These are phyloP conservation scores for Chrysoporthe puriensis DNA, from an alignment of 2,329 filamentous ascomycete species.

Conservation along the genomic window DNA sequence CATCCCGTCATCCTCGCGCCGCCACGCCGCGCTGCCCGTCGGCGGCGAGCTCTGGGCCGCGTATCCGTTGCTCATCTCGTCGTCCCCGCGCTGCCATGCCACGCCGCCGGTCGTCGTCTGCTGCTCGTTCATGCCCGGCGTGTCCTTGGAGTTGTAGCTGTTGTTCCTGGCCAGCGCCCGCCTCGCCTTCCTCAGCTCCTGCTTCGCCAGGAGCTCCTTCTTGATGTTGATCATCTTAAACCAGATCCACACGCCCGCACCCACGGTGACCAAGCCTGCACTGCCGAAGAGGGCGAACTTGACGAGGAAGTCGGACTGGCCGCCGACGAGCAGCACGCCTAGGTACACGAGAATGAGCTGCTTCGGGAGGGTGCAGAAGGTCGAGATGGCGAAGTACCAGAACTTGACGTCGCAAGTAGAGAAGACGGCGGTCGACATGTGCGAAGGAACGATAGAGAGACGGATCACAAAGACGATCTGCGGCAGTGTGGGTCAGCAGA, in stretches of 20 bases:
- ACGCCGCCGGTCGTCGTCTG: not conserved
- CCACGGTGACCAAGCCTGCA: slow-evolving; percentile 41
- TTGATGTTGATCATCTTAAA: slow-evolving; percentile 42
- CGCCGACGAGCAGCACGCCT: slow-evolving; percentile 41
- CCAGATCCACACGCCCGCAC: slow-evolving; percentile 42
- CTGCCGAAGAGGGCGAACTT: slow-evolving; percentile 41
- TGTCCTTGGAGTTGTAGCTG: slow-evolving; percentile 21
- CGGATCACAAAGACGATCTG: slow-evolving; percentile 46
- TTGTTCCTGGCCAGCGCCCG: slow-evolving; percentile 23
- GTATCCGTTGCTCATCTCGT: not conserved
- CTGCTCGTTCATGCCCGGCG: not conserved
- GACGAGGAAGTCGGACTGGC: slow-evolving; percentile 35
- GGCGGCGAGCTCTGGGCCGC: not conserved
- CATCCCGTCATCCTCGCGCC: not conserved
- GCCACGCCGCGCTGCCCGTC: not conserved
- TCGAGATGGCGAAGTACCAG: slow-evolving; percentile 45
- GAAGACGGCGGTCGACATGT: slow-evolving; percentile 49
- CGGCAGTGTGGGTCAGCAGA: not conserved
- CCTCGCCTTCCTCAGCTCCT: slow-evolving; percentile 33
- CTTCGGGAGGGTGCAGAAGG: slow-evolving; percentile 46
- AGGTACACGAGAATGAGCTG: slow-evolving; percentile 48
- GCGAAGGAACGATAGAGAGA: slow-evolving; percentile 45
- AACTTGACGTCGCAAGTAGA: slow-evolving; percentile 47
- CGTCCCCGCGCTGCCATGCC: slow-evolving; percentile 4
- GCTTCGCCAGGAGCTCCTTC: slow-evolving; percentile 40